Evolutionary conservation across 2,329 filamentous ascomycete species (phyloP).

Genomic region (Fusarium fujikuroi): DNA sequence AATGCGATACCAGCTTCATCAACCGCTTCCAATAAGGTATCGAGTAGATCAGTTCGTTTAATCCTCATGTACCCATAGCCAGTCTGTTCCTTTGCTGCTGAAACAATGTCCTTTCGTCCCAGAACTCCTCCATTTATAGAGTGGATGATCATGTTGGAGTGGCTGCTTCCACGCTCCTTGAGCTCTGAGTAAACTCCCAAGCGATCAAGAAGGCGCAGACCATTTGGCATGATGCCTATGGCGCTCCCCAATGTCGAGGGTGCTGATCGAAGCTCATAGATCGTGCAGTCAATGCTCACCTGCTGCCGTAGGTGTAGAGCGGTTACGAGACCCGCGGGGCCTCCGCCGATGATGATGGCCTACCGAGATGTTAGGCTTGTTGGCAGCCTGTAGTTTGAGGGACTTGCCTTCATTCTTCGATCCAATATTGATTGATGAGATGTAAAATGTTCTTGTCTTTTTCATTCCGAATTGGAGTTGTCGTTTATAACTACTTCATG

Average conservation of each 20-base stretch:
- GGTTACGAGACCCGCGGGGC: neutral
- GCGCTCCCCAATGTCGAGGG: neutral
- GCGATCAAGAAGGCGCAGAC: neutral
- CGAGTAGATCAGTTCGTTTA: neutral
- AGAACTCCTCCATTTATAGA: neutral
- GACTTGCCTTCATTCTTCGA: neutral
- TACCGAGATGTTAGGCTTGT: neutral
- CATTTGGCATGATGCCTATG: neutral
- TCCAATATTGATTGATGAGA: accelerated
- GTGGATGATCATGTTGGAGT: neutral
- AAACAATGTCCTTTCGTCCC: neutral
- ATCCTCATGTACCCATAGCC: constrained; percentile 3
- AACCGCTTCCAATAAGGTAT: neutral
- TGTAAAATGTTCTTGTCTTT: neutral
- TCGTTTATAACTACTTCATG: neutral
- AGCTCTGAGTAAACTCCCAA: constrained; percentile 1
- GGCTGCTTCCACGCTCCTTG: neutral
- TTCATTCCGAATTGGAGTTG: neutral
- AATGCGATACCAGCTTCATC: neutral
- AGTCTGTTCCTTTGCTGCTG: neutral
- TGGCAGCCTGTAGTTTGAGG: accelerated
- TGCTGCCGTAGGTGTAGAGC: neutral
- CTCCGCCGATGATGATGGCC: constrained; percentile 2
- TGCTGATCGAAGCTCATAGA: neutral
- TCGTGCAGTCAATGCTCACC: neutral